Evolutionary conservation across 768 basidiomycete genomes (phyloP), one percentile per base, ranked within the genome.

Genomic region (Boletus rubropictus): DNA sequence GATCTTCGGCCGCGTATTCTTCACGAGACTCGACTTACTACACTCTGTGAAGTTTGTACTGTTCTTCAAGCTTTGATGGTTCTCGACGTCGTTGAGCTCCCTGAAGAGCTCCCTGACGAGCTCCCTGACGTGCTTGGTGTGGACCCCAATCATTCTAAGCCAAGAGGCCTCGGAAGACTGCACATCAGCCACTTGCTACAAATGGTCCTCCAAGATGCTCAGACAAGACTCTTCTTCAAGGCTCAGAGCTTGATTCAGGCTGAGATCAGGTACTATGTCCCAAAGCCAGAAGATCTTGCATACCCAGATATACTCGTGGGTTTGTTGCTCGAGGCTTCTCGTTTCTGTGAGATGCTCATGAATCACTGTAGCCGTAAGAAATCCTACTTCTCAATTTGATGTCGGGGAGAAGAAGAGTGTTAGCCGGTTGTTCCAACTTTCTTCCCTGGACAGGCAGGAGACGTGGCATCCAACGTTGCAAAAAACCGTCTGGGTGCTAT

Each of bases 21-120:
- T 2, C 94, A 97, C 57, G 95, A 97, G 60, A 84, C 86, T 0
- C 81, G 86, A 5, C 78, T 99, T 38, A 84, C 85, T 1, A 83
- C 82, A 0, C 80, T 99, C 1, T 94, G 93, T 62, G 89, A 94
- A 63, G 90, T 97, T 21, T 99, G 95, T 72, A 97, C 91, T 0
- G 90, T 99, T 17, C 74, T 99, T 3, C 89, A 94, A 62, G 95
- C 94, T 0, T 74, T 98, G 34, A 97, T 98, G 91, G 88, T 97
- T 4, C 81, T 93, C 24, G 93, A 95, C 59, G 74, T 88, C 15
- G 71, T 79, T 0, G 66, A 68, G 9, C 48, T 70, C 31, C 53
- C 60, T 38, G 64, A 65, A 8, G 67, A 68, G 7, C 49, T 52
- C 28, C 35, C 46, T 10, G 69, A 64, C 17, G 57, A 52, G 17